These are phyloP conservation scores for Alternaria longipes DNA, from an alignment of 2,329 filamentous ascomycete genomes.

Conservation along the genomic window DNA sequence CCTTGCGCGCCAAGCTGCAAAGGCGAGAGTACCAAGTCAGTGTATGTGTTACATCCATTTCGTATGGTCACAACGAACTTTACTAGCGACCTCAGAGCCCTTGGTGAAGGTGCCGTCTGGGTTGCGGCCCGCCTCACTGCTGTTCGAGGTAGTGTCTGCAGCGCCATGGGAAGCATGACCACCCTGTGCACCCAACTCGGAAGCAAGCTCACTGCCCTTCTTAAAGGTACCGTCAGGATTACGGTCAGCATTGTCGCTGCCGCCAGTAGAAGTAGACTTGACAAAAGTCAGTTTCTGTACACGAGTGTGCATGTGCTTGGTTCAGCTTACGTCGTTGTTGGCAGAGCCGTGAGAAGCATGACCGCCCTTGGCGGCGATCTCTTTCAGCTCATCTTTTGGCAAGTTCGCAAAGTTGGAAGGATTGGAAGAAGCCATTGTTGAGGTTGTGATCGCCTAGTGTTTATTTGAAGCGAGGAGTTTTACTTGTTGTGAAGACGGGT, in stretches of 20 bases:
- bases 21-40: not conserved
- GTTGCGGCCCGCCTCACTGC: slow-evolving; percentile 42
- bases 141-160: slow-evolving; percentile 9
- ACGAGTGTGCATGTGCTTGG: not conserved
- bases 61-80: slow-evolving; percentile 15
- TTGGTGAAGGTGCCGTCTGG: slow-evolving; percentile 53
- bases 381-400: slow-evolving; percentile 59
- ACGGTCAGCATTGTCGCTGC: slow-evolving; percentile 35
- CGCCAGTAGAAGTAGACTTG: not conserved
- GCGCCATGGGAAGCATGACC: slow-evolving; percentile 46
- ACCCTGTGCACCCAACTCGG: slow-evolving; percentile 50
- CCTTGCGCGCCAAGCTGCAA: slow-evolving; percentile 46
- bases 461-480: slow-evolving; percentile 8
- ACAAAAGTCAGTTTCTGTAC: not conserved
- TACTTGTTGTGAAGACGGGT: not conserved
- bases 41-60: not conserved
- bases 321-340: slow-evolving; percentile 3
- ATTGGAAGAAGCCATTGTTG: slow-evolving; percentile 54
- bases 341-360: slow-evolving; percentile 49
- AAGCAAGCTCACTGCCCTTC: slow-evolving; percentile 49
- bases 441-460: not conserved
- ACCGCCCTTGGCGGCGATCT: slow-evolving; percentile 61
- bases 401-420: slow-evolving; percentile 64
- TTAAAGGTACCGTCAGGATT: slow-evolving; percentile 53
- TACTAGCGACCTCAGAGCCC: slow-evolving; percentile 50